Evolutionary conservation across 768 basidiomycete genomes (phyloP), one percentile per base, ranked within the genome.

Genomic region (Lactifluus volemus): DNA sequence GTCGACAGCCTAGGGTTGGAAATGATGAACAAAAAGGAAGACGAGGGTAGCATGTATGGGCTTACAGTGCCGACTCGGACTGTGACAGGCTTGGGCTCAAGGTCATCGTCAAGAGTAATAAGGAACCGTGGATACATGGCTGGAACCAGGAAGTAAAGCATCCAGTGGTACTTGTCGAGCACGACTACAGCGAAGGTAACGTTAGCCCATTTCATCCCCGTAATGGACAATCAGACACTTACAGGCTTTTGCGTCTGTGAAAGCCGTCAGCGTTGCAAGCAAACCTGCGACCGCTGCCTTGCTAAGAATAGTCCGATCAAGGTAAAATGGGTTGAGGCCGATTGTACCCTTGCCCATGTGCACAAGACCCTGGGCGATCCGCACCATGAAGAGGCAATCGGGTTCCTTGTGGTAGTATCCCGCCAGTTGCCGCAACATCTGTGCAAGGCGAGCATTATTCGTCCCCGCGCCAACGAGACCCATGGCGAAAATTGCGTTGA

Each of bases 271-370:
- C 0, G 91, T 89, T 11, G 93, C 86, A 60, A 99, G 74, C 42
- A 98, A 73, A 52, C 96, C 97, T 39, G 94, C 93, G 14, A 97
- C 81, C 5, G 93, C 93, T 1, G 90, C 84, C 54, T 87, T 82
- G 68, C 84, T 89, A 88, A 98, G 88, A 69, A 96, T 86, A 56
- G 81, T 84, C 42, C 96, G 84, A 73, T 98, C 96, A 38, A 82
- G 82, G 81, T 90, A 98, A 86, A 97, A 98, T 4, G 97, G 96
- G 72, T 96, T 98, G 67, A 99, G 77, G 11, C 91, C 90, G 70
- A 99, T 91, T 14, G 95, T 98, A 39, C 97, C 97, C 75, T 99
- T 99, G 72, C 97, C 97, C 95, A 98, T 95, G 73, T 98, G 93
- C n/a, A 98, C 89, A 67, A 98, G 75, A 19, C 97, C 97, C 74